phyloP scores from a whole-genome alignment of 2,329 filamentous ascomycete genomes.

The Dichotomopilus funicola region DNA sequence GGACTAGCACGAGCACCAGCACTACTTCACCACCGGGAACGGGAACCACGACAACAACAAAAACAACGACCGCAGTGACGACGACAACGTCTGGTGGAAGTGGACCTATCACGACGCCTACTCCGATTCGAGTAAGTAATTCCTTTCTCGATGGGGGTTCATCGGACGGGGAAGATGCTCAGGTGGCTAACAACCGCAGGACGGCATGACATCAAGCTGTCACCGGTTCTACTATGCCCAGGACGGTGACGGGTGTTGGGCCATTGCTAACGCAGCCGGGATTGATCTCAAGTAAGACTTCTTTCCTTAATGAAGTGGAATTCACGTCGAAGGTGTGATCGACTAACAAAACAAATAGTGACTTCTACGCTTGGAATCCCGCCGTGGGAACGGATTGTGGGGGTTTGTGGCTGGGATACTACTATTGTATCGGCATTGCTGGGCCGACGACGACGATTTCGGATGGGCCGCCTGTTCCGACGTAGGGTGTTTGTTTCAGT shows the following conservation, averaged over 20 bases:
- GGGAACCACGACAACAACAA: neutral
- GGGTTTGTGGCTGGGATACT: slow-evolving; percentile 1
- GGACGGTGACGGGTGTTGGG: neutral
- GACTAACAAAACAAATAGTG: neutral
- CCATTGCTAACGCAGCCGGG: neutral
- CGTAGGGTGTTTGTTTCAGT: neutral
- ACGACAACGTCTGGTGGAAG: neutral
- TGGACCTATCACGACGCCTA: neutral
- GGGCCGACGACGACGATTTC: slow-evolving; percentile 1
- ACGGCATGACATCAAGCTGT: neutral
- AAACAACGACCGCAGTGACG: neutral
- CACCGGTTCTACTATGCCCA: neutral
- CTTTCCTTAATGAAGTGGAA: no score
- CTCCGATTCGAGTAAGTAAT: neutral
- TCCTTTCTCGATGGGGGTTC: no score
- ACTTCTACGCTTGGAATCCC: neutral
- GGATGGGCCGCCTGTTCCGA: neutral
- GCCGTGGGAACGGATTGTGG: neutral
- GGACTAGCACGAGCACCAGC: neutral
- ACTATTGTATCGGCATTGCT: slow-evolving; percentile 1
- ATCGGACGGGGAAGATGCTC: neutral
- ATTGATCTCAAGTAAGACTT: slow-evolving; percentile 1
- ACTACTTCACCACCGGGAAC: neutral
- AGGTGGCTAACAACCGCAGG: neutral
- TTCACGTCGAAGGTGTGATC: no score